Evolutionary conservation across 768 basidiomycete species (phyloP), one percentile per base, ranked within the genome.

Genomic region (Mrakia frigida): DNA sequence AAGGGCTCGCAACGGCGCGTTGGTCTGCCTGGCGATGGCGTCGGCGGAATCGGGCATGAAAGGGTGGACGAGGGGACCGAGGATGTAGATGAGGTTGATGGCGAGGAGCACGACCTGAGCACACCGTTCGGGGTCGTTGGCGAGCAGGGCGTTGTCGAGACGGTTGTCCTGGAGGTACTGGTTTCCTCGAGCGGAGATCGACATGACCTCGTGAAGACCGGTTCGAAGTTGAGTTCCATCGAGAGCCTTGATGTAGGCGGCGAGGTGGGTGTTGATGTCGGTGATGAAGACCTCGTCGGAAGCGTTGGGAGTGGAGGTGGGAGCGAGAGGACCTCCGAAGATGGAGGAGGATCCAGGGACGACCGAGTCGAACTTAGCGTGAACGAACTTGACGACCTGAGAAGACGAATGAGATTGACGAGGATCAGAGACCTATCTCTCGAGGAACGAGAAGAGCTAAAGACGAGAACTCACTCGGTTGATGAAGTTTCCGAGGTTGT

Each of bases 401-500:
- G 13, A 23, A 71, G 70, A 7, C 28, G 28, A 52, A n/a, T 6
- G 33, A 50, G 61, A 21, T 39, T 14, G 33, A 35, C 1, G 35
- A n/a, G 23, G 28, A 21, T 70, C 50, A 70, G 50, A 21, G 37
- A 68, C 14, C 0, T 60, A 14, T 1, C 35, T 60, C 3, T n/a
- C 43, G 31, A 43, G 43, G 3, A 13, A 74, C n/a, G 46, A 46
- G 18, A 4, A 9, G 56, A 56, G 56, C 6, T 2, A 1, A 2
- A n/a, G n/a, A 56, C 25, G 56, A 25, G 10, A 31, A 35, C 25
- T 9, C 61, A 84, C 87, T 37, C 97, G 91, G 83, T 99, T 99
- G 79, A 98, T 92, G 80, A 97, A 98, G 85, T 99, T 99, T 61
- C 97, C 97, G 80, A 99, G 92, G 85, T 98, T 99, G 83, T 98